Base-by-base conservation (phyloP, 2,329 filamentous ascomycete species). In the Pseudonectria buxi region DNA sequence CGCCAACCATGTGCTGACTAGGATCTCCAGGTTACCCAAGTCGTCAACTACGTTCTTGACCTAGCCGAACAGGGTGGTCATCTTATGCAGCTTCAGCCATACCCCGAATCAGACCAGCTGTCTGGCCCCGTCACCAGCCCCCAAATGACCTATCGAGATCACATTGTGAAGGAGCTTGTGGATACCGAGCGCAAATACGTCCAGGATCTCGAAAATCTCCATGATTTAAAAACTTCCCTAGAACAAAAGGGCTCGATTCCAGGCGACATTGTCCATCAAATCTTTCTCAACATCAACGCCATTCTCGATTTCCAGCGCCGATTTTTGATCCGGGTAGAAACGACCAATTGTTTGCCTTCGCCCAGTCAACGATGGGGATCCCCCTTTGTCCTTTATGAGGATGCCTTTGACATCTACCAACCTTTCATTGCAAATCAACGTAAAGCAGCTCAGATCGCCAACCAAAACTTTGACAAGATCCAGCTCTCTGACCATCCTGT, bases 121-220 rank as follows among this genome's bases (percentile, higher is more conserved):
- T 58, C 61, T n/a, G 62, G 64, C 4, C 40, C 50, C 4, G 41
- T 37, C 6, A 68, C 81, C 31, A 76, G 80, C 37, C 78, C 78
- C 2, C 76, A 86, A 57, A 82, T 82, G 69, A 81, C 72, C 45
- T 80, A 82, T 47, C 70, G 88, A 47, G 86, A 95, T 53, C 85
- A 95, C 59, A 87, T 96, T 42, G 77, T 98, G 28, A 81, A 84
- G 54, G 92, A 98, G 62, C 67, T 98, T 30, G 83, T 98, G 37
- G 86, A 90, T 51, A 96, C 90, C 2, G 92, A 98, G 63, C 81
- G 92, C 44, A 95, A 95, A 63, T 98, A 98, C 51, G 92, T 96
- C 4, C 89, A 96, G 59, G 92, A 98, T 66, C 67, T 98, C 35
- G 90, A 96, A 59, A 90, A 95, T 49, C 63, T 98, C 25, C 88